A percentile compares a stretch with the other conserved stretches of the same genome.
phyloP scores from a whole-genome alignment of 148 eudicot species.

The Pouteria glomerata region DNA sequence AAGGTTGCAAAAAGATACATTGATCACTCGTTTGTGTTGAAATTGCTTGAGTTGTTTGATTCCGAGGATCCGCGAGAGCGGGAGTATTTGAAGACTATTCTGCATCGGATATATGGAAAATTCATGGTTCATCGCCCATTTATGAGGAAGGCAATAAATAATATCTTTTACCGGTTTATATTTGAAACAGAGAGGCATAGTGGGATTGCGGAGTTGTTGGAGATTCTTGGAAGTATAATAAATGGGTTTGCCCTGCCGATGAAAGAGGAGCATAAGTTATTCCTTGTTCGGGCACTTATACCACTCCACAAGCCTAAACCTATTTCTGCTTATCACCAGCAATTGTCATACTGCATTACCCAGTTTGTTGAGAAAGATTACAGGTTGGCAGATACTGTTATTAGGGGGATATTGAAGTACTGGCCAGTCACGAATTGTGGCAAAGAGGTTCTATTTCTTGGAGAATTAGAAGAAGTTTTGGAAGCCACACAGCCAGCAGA shows the following conservation, averaged over 20 bases:
- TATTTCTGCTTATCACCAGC: conserved; percentile 36
- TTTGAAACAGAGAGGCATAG: conserved; percentile 51
- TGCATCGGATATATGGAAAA: conserved; percentile 47
- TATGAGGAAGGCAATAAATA: conserved; percentile 40
- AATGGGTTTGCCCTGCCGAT: conserved; percentile 51
- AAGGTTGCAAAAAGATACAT: conserved; percentile 41
- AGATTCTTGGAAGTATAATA: conserved; percentile 52
- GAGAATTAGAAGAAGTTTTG: conserved; percentile 49
- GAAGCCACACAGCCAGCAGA: conserved; percentile 45
- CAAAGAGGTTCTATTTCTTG: conserved; percentile 50
- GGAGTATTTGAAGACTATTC: conserved; percentile 50
- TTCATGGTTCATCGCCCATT: conserved; percentile 57
- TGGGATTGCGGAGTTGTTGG: conserved; percentile 49
- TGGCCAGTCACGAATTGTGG: conserved; percentile 57
- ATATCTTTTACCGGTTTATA: conserved; percentile 43
- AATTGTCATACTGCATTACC: conserved; percentile 40
- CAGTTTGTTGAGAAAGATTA: conserved; percentile 54
- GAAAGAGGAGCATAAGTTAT: conserved; percentile 57
- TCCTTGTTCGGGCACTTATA: conserved; percentile 43
- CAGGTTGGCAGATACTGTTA: conserved; percentile 46
- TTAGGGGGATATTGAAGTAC: conserved; percentile 43
- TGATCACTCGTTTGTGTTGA: conserved; percentile 45
- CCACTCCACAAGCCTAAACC: conserved; percentile 51
- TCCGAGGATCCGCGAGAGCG: conserved; percentile 46
- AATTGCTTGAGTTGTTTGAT: conserved; percentile 46